A percentile compares a stretch with the other conserved stretches of the same genome.
phyloP scores from a whole-genome alignment of 768 basidiomycete genomes.

The Tephrocybe rancida region DNA sequence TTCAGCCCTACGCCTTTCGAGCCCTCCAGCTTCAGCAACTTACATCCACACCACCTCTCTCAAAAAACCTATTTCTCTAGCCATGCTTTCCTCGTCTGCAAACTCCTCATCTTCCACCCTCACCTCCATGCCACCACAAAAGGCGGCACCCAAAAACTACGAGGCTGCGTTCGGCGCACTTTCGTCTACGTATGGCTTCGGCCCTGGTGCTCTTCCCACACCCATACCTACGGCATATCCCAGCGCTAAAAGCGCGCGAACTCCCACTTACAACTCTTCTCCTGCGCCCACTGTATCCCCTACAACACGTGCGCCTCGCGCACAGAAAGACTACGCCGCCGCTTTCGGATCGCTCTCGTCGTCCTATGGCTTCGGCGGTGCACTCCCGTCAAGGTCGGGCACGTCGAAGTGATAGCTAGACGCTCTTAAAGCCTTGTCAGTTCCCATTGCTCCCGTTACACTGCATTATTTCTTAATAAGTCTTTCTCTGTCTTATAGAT shows the following conservation, averaged over 20 bases:
- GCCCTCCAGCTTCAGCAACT: too few relatives aligned
- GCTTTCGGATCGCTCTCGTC: slow-evolving; percentile 14
- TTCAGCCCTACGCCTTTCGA: not conserved
- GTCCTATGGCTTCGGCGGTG: slow-evolving; percentile 16
- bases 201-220: not conserved
- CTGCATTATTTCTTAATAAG: too few relatives aligned
- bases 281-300: not conserved
- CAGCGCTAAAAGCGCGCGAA: not conserved
- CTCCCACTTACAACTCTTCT: not conserved
- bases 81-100: slow-evolving; percentile 11
- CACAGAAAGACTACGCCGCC: slow-evolving; percentile 12
- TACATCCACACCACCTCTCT: not conserved
- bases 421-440: too few relatives aligned
- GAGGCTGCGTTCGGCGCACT: slow-evolving; percentile 24
- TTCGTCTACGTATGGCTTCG: slow-evolving; percentile 22
- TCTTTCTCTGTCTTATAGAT: too few relatives aligned
- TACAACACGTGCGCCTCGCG: not conserved
- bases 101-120: slow-evolving; percentile 12
- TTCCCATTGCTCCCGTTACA: too few relatives aligned
- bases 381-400: not conserved
- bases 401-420: not conserved
- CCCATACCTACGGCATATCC: not conserved
- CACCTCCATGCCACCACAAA: not conserved
- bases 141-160: slow-evolving; percentile 18
- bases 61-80: not conserved